These are phyloP conservation scores for Hydnum rufescens DNA, from an alignment of 768 basidiomycete genomes.

Conservation along the genomic window DNA sequence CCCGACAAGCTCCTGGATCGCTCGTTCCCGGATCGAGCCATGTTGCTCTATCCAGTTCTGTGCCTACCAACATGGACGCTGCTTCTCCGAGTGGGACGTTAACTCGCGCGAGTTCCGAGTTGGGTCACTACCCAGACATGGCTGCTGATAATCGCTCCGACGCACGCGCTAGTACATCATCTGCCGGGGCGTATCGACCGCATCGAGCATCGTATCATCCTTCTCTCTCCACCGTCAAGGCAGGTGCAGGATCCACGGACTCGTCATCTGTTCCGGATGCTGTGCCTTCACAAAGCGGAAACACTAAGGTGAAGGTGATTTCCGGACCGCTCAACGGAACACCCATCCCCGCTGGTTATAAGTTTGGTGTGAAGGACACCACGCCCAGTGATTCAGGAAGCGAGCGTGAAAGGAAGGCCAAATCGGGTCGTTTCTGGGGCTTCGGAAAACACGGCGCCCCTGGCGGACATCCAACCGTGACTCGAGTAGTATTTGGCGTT, in stretches of 20 bases:
- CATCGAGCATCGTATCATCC: conserved; percentile 43
- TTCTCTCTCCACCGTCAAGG: conserved; percentile 28
- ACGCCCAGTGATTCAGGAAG: conserved; percentile 14
- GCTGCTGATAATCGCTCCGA: background rate
- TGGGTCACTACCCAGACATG: conserved; percentile 61
- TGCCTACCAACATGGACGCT: conserved; percentile 28
- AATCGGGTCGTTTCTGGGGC: conserved; percentile 76
- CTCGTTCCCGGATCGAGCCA: too few relatives aligned
- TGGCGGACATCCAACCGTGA: conserved; percentile 15
- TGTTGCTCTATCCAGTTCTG: conserved; percentile 39
- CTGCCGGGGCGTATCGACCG: conserved; percentile 19
- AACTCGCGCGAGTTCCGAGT: conserved; percentile 53
- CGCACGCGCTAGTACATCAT: background rate
- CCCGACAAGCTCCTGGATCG: too few relatives aligned
- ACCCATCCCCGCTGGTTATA: conserved; percentile 74
- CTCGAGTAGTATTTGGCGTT: conserved; percentile 76
- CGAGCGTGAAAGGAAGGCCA: conserved; percentile 79
- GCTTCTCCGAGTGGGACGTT: conserved; percentile 14
- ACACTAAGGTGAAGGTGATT: conserved; percentile 33
- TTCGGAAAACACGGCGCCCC: background rate
- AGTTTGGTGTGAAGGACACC: conserved; percentile 58
- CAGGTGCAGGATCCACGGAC: conserved; percentile 10
- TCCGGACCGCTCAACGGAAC: conserved; percentile 73
- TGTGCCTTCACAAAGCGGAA: background rate
- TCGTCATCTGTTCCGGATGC: conserved; percentile 2